Conservation (phyloP, 495 filamentous ascomycete species). For the Hypoxylon cercidicola region DNA sequence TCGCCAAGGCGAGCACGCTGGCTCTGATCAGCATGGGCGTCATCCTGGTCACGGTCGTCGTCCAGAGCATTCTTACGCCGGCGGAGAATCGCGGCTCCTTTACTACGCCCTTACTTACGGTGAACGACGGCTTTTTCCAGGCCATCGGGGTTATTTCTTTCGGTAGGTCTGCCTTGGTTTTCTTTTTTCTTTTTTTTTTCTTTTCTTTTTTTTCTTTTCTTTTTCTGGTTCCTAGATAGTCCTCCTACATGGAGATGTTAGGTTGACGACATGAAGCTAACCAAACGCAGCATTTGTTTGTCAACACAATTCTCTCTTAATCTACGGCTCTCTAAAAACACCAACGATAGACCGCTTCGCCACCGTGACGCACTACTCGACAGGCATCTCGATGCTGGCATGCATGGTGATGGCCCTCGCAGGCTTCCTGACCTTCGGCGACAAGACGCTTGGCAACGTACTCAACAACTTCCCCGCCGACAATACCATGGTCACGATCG, state of each 20-base stretch:
- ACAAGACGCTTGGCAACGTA: slow-evolving; percentile 91
- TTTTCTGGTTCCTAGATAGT: too few relatives aligned
- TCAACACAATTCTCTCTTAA: slow-evolving; percentile 94
- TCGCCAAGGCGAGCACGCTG: slow-evolving; percentile 93
- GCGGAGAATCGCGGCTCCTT: slow-evolving; percentile 74
- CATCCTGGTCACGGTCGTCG: slow-evolving; percentile 89
- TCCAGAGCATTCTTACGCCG: slow-evolving; percentile 80
- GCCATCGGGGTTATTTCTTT: slow-evolving; percentile 98
- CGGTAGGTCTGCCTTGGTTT: slow-evolving; percentile 62
- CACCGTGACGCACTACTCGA: slow-evolving; percentile 90
- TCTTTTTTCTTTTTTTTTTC: too few relatives aligned
- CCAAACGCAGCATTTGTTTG: slow-evolving; percentile 79
- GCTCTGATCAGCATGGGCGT: slow-evolving; percentile 91
- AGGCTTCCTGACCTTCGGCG: slow-evolving; percentile 92
- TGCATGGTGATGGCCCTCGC: slow-evolving; percentile 88
- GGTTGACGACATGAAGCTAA: slow-evolving; percentile 45
- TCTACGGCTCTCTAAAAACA: slow-evolving; percentile 93
- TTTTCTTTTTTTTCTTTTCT: too few relatives aligned
- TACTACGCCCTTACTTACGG: slow-evolving; percentile 68
- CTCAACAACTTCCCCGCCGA: slow-evolving; percentile 95
- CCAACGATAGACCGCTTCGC: slow-evolving; percentile 96
- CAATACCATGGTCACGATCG: slow-evolving; percentile 93
- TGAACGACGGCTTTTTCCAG: slow-evolving; percentile 90
- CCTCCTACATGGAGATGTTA: background rate
- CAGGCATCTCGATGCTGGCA: slow-evolving; percentile 84